A percentile compares a stretch with the other conserved stretches of the same genome.
phyloP scores from a whole-genome alignment of 257 asterid species.

The Jaltomata sinuosa region DNA sequence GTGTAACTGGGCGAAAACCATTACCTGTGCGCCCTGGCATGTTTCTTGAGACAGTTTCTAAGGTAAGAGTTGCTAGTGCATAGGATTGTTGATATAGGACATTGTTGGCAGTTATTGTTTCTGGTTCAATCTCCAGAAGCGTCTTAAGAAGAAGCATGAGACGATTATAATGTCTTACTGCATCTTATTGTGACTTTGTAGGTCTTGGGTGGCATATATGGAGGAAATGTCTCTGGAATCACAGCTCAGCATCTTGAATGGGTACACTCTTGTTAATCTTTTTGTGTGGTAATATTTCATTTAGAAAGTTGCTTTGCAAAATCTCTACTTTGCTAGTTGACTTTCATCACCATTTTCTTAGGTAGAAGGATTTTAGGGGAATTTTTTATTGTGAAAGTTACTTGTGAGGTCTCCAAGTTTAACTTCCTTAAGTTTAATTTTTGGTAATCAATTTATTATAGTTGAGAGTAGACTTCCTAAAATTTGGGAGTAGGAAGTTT shows the following conservation, averaged over 20 bases:
- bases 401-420: not conserved
- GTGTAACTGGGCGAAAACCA: slow-evolving; percentile 66
- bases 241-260: slow-evolving; percentile 96
- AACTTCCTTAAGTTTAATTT: not conserved
- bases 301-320: not conserved
- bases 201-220: slow-evolving; percentile 91
- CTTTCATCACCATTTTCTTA: not conserved
- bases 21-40: slow-evolving; percentile 96
- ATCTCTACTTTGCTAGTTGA: not conserved
- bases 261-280: slow-evolving; percentile 25
- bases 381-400: not conserved
- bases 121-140: not conserved
- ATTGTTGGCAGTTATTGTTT: not conserved
- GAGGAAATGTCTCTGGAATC: slow-evolving; percentile 65
- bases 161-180: slow-evolving; percentile 5
- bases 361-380: not conserved
- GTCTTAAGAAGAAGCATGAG: not conserved
- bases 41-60: slow-evolving; percentile 96
- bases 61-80: slow-evolving; percentile 40
- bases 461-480: not conserved
- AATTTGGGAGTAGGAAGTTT: not conserved
- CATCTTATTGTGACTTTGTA: slow-evolving; percentile 22
- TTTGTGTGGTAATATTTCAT: not conserved
- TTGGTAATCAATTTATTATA: not conserved
- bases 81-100: not conserved